Percentiles rank a stretch among this genome's conserved stretches.
phyloP scores from a whole-genome alignment of 176 grass and related monocot genomes.

The Avena eriantha region DNA sequence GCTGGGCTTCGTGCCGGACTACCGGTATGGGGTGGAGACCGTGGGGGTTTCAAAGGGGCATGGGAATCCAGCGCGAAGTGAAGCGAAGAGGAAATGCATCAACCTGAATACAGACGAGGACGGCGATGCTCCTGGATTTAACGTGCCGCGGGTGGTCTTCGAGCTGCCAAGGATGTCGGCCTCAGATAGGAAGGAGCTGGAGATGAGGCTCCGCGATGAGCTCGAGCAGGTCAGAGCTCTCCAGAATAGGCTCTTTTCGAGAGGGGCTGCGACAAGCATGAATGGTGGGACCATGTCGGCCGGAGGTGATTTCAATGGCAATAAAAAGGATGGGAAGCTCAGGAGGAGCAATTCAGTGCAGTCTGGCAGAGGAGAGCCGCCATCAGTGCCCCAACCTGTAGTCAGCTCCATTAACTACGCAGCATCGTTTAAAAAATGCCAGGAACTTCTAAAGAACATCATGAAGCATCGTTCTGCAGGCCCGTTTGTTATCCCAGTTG shows the following conservation, averaged over 20 bases:
- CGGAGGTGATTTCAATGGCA: constrained; percentile 34
- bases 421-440: constrained; percentile 67
- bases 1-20: constrained; percentile 82
- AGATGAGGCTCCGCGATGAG: constrained; percentile 62
- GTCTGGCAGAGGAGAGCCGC: constrained; percentile 42
- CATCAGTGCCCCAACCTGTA: constrained; percentile 34
- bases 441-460: constrained; percentile 77
- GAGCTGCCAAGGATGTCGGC: constrained; percentile 59
- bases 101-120: constrained; percentile 44
- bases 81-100: constrained; percentile 74
- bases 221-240: constrained; percentile 62
- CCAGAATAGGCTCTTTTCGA: constrained; percentile 55
- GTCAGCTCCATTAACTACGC: constrained; percentile 56
- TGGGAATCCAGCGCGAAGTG: constrained; percentile 58
- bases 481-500: constrained; percentile 83
- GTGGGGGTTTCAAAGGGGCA: constrained; percentile 68
- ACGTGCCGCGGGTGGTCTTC: constrained; percentile 57
- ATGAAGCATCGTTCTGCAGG: constrained; percentile 56
- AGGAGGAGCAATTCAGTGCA: constrained; percentile 61
- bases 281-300: constrained; percentile 40
- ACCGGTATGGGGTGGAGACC: constrained; percentile 73
- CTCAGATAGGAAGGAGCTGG: constrained; percentile 60
- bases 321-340: constrained; percentile 52
- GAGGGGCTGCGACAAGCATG: constrained; percentile 33
- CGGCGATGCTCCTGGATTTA: constrained; percentile 37